Evolutionary conservation across 1,139 yeast species (phyloP).

Genomic region (Pneumocystis sp.): DNA sequence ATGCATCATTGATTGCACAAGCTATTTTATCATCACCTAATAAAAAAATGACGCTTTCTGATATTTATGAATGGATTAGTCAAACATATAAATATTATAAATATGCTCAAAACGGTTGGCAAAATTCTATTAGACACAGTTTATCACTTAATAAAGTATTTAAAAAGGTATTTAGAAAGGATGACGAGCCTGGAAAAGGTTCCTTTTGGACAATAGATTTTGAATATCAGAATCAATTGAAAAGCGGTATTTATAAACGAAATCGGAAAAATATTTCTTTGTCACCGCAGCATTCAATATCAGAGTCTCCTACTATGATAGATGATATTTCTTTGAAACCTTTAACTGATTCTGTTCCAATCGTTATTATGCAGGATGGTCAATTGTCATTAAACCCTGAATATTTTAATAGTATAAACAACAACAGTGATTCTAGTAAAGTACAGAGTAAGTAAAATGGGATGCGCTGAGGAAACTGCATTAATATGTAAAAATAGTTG

Average conservation of each 20-base stretch:
- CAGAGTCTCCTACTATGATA: neutral
- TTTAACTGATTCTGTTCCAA: neutral
- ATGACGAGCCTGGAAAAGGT: slow-evolving; percentile 39
- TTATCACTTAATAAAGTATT: slow-evolving; percentile 74
- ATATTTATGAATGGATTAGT: slow-evolving; percentile 72
- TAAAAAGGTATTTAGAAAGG: slow-evolving; percentile 59
- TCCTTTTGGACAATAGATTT: slow-evolving; percentile 82
- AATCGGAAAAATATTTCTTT: slow-evolving; percentile 23
- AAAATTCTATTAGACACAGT: slow-evolving; percentile 79
- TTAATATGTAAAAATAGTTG: slow-evolving; percentile 3
- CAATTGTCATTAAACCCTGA: slow-evolving; percentile 12
- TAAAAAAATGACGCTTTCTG: slow-evolving; percentile 57
- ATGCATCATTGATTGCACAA: slow-evolving; percentile 63
- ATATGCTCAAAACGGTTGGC: slow-evolving; percentile 97
- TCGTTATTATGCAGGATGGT: slow-evolving; percentile 12
- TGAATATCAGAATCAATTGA: slow-evolving; percentile 24
- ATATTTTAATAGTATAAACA: slow-evolving; percentile 8
- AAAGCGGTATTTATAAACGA: slow-evolving; percentile 39
- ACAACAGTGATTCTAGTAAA: neutral
- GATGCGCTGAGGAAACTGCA: neutral
- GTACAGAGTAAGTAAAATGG: slow-evolving; percentile 1
- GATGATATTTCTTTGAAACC: neutral
- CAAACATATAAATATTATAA: slow-evolving; percentile 80
- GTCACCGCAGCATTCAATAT: neutral
- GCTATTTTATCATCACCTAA: slow-evolving; percentile 54